Percentiles rank a stretch among this genome's conserved stretches.
Conservation (phyloP, 2,329 filamentous ascomycete genomes). For the Biscogniauxia mediterranea region DNA sequence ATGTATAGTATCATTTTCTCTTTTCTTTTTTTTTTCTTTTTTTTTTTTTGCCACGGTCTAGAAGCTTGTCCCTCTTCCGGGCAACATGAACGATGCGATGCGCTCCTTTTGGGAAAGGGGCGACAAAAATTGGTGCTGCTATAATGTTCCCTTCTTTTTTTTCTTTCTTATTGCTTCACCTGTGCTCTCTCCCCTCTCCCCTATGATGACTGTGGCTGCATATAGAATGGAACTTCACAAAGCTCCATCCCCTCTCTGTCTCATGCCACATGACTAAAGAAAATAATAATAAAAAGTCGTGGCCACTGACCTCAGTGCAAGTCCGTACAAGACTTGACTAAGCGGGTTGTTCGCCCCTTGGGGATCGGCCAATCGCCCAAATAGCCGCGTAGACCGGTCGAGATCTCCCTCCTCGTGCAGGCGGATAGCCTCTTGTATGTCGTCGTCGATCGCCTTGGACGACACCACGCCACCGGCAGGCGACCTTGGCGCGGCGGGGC, state of each 20-base stretch:
- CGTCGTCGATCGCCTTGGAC: slow-evolving; percentile 56
- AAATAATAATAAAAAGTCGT: too few species aligned
- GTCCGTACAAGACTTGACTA: slow-evolving; percentile 92
- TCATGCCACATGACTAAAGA: not conserved
- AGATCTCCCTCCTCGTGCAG: slow-evolving; percentile 85
- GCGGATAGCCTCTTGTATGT: slow-evolving; percentile 93
- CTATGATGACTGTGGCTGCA: not conserved
- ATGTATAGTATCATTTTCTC: slow-evolving; percentile 6
- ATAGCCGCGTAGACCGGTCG: slow-evolving; percentile 77
- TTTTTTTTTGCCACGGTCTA: slow-evolving; percentile 8
- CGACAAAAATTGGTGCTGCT: not conserved
- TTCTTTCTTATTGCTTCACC: not conserved
- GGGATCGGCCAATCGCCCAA: slow-evolving; percentile 79
- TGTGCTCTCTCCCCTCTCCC: too few species aligned
- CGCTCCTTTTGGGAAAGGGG: slow-evolving; percentile 8
- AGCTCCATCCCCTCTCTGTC: slow-evolving; percentile 2
- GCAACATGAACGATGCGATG: slow-evolving; percentile 13
- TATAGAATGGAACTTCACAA: slow-evolving; percentile 11
- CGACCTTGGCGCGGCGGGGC: slow-evolving; percentile 15
- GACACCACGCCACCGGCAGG: slow-evolving; percentile 38
- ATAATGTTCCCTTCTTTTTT: too few species aligned
- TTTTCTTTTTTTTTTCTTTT: slow-evolving; percentile 5
- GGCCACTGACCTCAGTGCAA: slow-evolving; percentile 73
- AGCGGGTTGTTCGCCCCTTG: slow-evolving; percentile 86
- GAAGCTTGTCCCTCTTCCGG: slow-evolving; percentile 9